Percentiles rank a stretch among this genome's conserved stretches.
phyloP scores from a whole-genome alignment of 169 alveolate genomes.

The Plasmodium chabaudi region DNA sequence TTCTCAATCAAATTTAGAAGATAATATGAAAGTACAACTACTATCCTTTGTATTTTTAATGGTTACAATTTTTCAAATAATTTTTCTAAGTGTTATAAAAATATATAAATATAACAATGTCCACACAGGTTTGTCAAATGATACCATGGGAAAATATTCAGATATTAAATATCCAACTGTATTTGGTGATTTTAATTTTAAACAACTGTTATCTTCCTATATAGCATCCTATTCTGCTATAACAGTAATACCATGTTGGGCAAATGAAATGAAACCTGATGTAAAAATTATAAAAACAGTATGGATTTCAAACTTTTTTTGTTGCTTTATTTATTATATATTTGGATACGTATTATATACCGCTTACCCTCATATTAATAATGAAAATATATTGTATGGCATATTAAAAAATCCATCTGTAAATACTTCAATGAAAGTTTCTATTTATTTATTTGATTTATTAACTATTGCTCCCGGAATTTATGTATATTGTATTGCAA shows the following conservation, averaged over 20 bases:
- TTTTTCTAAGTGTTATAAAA: slow-evolving; percentile 42
- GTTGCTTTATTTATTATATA: slow-evolving; percentile 78
- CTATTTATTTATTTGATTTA: slow-evolving; percentile 80
- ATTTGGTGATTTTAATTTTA: slow-evolving; percentile 76
- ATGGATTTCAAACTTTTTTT: slow-evolving; percentile 83
- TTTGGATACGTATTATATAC: slow-evolving; percentile 78
- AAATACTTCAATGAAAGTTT: slow-evolving; percentile 50
- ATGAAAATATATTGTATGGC: slow-evolving; percentile 58
- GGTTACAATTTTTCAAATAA: slow-evolving; percentile 78
- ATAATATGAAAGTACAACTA: slow-evolving; percentile 82
- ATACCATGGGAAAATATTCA: slow-evolving; percentile 7
- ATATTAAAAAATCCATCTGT: slow-evolving; percentile 77
- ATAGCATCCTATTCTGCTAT: slow-evolving; percentile 82
- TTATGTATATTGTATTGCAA: slow-evolving; percentile 81
- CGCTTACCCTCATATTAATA: slow-evolving; percentile 70
- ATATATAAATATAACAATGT: slow-evolving; percentile 42
- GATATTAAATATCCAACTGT: slow-evolving; percentile 74
- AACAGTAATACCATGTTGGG: slow-evolving; percentile 86
- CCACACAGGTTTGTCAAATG: background rate
- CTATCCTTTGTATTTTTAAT: slow-evolving; percentile 81
- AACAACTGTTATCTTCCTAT: slow-evolving; percentile 76
- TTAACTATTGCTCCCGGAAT: slow-evolving; percentile 83
- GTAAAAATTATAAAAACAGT: slow-evolving; percentile 81
- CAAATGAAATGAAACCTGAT: slow-evolving; percentile 84
- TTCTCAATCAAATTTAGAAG: slow-evolving; percentile 81